A percentile compares a stretch with the other conserved stretches of the same genome.
Conservation (phyloP, 2,329 filamentous ascomycete genomes). For the Phialophora expanda region DNA sequence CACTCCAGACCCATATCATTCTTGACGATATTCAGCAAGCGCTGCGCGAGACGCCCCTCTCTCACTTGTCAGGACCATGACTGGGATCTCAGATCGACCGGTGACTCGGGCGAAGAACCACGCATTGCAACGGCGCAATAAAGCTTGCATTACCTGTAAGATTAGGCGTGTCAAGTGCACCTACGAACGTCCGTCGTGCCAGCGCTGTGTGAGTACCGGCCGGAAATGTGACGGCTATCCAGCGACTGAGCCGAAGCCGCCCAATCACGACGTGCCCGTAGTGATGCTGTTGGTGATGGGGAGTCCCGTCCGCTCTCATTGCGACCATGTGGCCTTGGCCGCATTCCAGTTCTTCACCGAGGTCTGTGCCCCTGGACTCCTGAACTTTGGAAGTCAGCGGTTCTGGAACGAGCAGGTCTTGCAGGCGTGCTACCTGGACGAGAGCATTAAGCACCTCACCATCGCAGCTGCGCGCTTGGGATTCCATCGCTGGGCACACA, state of each 20-base stretch:
- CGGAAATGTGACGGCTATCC: conserved; percentile 49
- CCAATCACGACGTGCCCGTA: conserved; percentile 6
- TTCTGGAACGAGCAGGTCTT: conserved; percentile 42
- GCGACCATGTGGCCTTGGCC: conserved; percentile 6
- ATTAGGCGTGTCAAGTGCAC: conserved; percentile 38
- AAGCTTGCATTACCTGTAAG: conserved; percentile 37
- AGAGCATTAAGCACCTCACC: conserved; percentile 41
- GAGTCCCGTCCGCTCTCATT: conserved; percentile 24
- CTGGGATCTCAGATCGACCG: conserved; percentile 1
- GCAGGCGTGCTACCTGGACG: conserved; percentile 40
- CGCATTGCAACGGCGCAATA: conserved; percentile 13
- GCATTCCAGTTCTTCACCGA: conserved; percentile 40
- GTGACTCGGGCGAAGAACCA: neutral
- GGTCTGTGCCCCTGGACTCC: conserved; percentile 38
- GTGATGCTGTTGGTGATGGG: conserved; percentile 25
- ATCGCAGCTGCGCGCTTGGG: conserved; percentile 35
- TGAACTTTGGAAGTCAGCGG: conserved; percentile 40
- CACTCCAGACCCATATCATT: neutral
- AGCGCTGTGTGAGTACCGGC: conserved; percentile 46
- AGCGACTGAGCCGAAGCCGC: neutral
- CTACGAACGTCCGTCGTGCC: conserved; percentile 45
- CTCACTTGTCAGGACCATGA: neutral
- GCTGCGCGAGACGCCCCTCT: neutral
- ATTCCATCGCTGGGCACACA: neutral
- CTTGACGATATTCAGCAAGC: neutral